Percentiles rank a stretch among this genome's conserved stretches.
These are phyloP conservation scores for Schrenkiella parvula DNA, from an alignment of 345 rosid species.

Conservation along the genomic window DNA sequence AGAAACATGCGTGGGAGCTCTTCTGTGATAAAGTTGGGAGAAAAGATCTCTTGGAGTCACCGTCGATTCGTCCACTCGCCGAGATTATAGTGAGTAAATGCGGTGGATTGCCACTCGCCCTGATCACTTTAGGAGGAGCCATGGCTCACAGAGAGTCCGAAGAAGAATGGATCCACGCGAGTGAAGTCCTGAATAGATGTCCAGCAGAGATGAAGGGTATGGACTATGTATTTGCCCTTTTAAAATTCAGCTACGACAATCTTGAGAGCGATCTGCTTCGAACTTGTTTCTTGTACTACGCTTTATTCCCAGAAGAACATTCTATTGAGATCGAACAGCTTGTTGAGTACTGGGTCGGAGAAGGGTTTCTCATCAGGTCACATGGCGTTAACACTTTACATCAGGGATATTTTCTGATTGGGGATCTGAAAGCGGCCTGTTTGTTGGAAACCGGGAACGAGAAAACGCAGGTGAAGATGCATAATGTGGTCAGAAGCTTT, in stretches of 20 bases:
- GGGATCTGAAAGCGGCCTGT: constrained; percentile 32
- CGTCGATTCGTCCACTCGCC: constrained; percentile 24
- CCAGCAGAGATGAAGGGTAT: constrained; percentile 44
- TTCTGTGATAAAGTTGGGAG: constrained; percentile 24
- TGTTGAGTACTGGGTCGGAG: constrained; percentile 44
- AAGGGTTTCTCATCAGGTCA: constrained; percentile 35
- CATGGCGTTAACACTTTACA: constrained; percentile 22
- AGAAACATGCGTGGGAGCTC: constrained; percentile 29
- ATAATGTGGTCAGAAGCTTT: constrained; percentile 34
- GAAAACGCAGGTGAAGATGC: constrained; percentile 35
- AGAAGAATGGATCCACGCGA: constrained; percentile 44
- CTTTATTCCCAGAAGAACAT: constrained; percentile 42
- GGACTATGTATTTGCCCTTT: constrained; percentile 40
- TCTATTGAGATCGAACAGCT: constrained; percentile 38
- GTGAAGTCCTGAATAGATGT: constrained; percentile 31
- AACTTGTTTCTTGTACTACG: constrained; percentile 47
- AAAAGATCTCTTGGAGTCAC: constrained; percentile 30
- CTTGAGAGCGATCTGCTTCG: constrained; percentile 37
- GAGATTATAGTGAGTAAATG: constrained; percentile 42
- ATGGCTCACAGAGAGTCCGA: constrained; percentile 46
- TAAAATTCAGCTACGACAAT: constrained; percentile 44
- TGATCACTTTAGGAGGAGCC: constrained; percentile 42
- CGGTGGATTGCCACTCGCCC: constrained; percentile 48
- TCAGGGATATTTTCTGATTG: constrained; percentile 36
- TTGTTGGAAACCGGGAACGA: constrained; percentile 30